phyloP scores from a whole-genome alignment of 495 filamentous ascomycete genomes.

The Talaromyces thailandensis region DNA sequence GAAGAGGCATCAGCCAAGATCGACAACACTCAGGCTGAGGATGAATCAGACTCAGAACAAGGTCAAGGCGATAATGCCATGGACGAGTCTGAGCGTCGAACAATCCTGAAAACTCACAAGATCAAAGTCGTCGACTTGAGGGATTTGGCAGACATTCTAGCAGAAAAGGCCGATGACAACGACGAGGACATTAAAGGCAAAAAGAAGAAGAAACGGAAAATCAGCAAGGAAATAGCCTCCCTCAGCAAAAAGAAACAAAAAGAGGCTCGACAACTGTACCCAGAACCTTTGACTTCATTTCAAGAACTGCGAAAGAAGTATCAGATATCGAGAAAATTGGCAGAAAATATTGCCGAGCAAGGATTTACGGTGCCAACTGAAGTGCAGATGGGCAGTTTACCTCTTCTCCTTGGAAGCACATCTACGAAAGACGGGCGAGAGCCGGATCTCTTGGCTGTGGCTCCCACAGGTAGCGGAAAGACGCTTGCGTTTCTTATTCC shows the following conservation, averaged over 20 bases:
- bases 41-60: conserved; percentile 13
- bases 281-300: conserved; percentile 73
- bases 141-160: conserved; percentile 29
- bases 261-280: conserved; percentile 48
- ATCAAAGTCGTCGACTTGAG: conserved; percentile 74
- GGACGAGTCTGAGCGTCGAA: conserved; percentile 59
- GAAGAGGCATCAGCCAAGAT: conserved; percentile 6
- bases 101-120: conserved; percentile 71
- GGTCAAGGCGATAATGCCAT: conserved; percentile 21
- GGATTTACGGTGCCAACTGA: conserved; percentile 84
- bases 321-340: conserved; percentile 58
- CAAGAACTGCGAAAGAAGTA: conserved; percentile 59
- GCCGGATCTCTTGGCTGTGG: conserved; percentile 75
- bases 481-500: conserved; percentile 88
- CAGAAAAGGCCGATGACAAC: conserved; percentile 29
- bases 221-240: conserved; percentile 30
- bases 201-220: conserved; percentile 42
- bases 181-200: conserved; percentile 14
- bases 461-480: conserved; percentile 97
- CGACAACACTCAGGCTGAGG: conserved; percentile 10
- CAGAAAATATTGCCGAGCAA: conserved; percentile 71
- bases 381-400: conserved; percentile 81
- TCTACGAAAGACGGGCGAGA: conserved; percentile 18
- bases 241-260: conserved; percentile 46
- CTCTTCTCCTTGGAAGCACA: conserved; percentile 53